phyloP scores from a whole-genome alignment of 768 basidiomycete species.

The Russula sp. region DNA sequence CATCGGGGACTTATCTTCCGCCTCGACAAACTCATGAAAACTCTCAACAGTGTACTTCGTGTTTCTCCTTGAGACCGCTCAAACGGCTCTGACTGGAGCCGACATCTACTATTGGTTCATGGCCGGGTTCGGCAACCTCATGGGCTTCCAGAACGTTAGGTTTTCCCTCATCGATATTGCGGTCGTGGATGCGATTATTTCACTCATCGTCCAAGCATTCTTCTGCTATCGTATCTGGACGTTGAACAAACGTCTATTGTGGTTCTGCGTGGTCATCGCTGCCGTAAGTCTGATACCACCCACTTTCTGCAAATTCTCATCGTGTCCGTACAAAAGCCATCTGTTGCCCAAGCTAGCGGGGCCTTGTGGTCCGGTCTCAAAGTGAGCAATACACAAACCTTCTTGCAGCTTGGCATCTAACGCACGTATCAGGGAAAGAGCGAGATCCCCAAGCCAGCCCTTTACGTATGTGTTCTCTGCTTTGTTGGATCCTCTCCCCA shows the following conservation, averaged over 20 bases:
- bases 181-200: slow-evolving; percentile 5
- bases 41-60: slow-evolving; percentile 2
- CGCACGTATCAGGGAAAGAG: background rate
- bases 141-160: background rate
- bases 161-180: slow-evolving; percentile 10
- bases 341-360: background rate
- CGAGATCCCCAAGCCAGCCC: background rate
- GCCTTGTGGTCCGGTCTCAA: slow-evolving; percentile 3
- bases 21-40: background rate
- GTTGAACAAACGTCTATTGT: slow-evolving; percentile 7
- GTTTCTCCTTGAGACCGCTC: slow-evolving; percentile 8
- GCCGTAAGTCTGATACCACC: background rate
- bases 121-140: slow-evolving; percentile 2
- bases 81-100: slow-evolving; percentile 9
- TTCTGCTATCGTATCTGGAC: slow-evolving; percentile 18
- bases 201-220: slow-evolving; percentile 11
- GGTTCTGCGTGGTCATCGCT: slow-evolving; percentile 2
- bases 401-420: background rate
- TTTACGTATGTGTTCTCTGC: background rate
- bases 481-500: background rate
- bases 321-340: background rate
- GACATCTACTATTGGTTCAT: slow-evolving; percentile 20
- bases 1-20: background rate
- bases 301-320: no score
- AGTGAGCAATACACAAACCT: background rate